These are phyloP conservation scores for Scheffersomyces segobiensis DNA, from an alignment of 1,139 yeast species.

Conservation along the genomic window DNA sequence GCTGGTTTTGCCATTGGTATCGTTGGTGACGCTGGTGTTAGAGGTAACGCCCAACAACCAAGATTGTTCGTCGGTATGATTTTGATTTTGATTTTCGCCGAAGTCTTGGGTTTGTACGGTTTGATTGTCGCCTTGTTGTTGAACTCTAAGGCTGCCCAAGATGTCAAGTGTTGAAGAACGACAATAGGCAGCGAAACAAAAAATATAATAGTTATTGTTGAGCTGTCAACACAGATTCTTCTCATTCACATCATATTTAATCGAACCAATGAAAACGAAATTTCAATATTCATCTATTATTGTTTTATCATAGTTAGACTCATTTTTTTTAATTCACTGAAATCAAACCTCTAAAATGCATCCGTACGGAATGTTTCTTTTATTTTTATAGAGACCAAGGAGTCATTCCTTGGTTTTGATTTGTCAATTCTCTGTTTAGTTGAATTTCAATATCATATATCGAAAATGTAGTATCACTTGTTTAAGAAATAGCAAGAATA, in stretches of 20 bases:
- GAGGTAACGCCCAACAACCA: slow-evolving; percentile 96
- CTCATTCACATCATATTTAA: not conserved
- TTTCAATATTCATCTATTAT: not conserved
- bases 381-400: not conserved
- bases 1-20: slow-evolving; percentile 99
- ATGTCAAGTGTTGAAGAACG: slow-evolving; percentile 65
- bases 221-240: not conserved
- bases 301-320: not conserved
- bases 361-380: not conserved
- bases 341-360: not conserved
- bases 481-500: too few species aligned
- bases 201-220: not conserved
- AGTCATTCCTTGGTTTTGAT: not conserved
- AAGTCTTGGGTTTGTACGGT: slow-evolving; percentile 96
- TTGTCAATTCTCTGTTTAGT: not conserved
- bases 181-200: not conserved
- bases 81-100: slow-evolving; percentile 95
- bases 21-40: slow-evolving; percentile 98
- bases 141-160: slow-evolving; percentile 96
- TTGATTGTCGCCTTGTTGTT: slow-evolving; percentile 95
- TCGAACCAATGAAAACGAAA: not conserved
- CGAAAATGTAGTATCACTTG: not conserved
- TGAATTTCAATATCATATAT: not conserved
- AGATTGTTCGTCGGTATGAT: slow-evolving; percentile 97
- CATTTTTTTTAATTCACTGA: not conserved